phyloP scores from a whole-genome alignment of 2,329 filamentous ascomycete genomes.

The Alternaria consortialis region DNA sequence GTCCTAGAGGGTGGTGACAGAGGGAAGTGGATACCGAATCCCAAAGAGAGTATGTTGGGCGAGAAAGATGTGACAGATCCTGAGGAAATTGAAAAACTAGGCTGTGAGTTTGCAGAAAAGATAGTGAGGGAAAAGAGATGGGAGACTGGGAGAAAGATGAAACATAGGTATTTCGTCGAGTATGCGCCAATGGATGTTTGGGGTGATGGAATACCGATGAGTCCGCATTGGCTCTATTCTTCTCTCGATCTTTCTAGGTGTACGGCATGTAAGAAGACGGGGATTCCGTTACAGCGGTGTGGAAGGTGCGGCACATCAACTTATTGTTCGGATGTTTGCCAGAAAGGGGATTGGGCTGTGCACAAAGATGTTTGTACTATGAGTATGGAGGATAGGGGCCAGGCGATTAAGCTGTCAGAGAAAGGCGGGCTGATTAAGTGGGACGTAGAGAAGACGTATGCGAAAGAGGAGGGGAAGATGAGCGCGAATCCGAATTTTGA shows the following conservation, averaged over 20 bases:
- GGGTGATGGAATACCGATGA: conserved; percentile 36
- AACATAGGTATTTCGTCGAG: conserved; percentile 31
- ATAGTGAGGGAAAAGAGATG: conserved; percentile 19
- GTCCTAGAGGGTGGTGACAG: background rate
- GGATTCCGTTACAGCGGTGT: conserved; percentile 24
- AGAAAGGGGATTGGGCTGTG: conserved; percentile 33
- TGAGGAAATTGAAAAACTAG: conserved; percentile 20
- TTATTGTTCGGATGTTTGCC: conserved; percentile 30
- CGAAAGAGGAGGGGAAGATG: conserved; percentile 17
- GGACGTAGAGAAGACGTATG: conserved; percentile 28
- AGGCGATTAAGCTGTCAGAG: conserved; percentile 28
- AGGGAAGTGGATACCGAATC: conserved; percentile 30
- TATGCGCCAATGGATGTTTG: conserved; percentile 40
- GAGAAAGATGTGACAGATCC: conserved; percentile 22
- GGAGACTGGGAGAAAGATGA: conserved; percentile 27
- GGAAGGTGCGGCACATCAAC: conserved; percentile 35
- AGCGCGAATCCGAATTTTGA: conserved; percentile 33
- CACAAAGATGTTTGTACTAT: conserved; percentile 34
- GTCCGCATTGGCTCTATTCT: conserved; percentile 33
- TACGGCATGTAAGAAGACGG: conserved; percentile 19
- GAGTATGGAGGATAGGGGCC: conserved; percentile 32
- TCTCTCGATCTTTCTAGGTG: conserved; percentile 21
- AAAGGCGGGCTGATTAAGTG: conserved; percentile 34
- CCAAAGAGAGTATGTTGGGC: conserved; percentile 32
- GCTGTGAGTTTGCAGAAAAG: conserved; percentile 1